These are phyloP conservation scores for Eutrema salsugineum DNA, from an alignment of 441 rosid species.

Conservation along the genomic window DNA sequence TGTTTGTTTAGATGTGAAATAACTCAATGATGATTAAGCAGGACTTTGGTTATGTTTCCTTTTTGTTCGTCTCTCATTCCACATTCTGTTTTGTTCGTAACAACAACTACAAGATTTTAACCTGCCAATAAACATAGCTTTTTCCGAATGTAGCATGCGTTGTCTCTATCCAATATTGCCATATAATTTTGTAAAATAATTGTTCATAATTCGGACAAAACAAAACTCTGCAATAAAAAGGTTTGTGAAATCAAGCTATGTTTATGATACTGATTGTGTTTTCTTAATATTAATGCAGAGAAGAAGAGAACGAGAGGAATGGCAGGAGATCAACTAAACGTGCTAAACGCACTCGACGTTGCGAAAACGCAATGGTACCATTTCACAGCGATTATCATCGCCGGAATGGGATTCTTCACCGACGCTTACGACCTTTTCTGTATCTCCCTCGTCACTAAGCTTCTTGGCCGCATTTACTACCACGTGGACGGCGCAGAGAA, in stretches of 20 bases:
- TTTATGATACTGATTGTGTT: background rate
- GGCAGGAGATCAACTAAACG: slow-evolving; percentile 54
- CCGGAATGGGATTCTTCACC: slow-evolving; percentile 88
- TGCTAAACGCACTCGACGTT: slow-evolving; percentile 69
- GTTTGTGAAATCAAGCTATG: background rate
- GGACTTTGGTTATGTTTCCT: background rate
- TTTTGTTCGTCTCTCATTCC: background rate
- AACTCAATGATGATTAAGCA: background rate
- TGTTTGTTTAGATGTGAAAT: background rate
- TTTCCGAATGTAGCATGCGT: too few species aligned
- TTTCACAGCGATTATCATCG: slow-evolving; percentile 70
- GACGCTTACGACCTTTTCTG: slow-evolving; percentile 82
- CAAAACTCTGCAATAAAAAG: background rate
- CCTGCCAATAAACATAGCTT: too few species aligned
- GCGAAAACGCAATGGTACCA: slow-evolving; percentile 90
- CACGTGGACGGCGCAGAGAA: slow-evolving; percentile 58
- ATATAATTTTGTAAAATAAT: too few species aligned
- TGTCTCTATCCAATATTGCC: too few species aligned
- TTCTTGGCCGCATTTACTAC: slow-evolving; percentile 74
- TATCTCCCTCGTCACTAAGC: slow-evolving; percentile 68
- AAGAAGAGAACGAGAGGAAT: slow-evolving; percentile 21
- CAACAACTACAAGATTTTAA: background rate
- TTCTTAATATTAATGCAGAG: background rate
- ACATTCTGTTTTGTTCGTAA: background rate
- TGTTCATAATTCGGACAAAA: too few species aligned